phyloP scores from a whole-genome alignment of 2,329 filamentous ascomycete species.

The Alternaria arborescens region DNA sequence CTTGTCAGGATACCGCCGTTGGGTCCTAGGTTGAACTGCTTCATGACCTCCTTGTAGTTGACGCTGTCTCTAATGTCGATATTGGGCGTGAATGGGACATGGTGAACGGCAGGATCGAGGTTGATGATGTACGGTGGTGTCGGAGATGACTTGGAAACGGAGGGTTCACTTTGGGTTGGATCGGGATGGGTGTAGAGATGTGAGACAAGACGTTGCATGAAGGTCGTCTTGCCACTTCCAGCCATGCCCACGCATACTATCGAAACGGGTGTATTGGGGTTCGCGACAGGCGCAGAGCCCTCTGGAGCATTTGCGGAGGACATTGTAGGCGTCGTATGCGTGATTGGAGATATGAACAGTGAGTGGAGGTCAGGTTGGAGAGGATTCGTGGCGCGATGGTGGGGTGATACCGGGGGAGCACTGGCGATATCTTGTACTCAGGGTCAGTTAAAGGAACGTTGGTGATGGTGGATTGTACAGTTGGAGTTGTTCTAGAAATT shows the following conservation, averaged over 20 bases:
- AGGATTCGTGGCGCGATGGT: background rate
- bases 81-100: slow-evolving; percentile 93
- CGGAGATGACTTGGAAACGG: slow-evolving; percentile 39
- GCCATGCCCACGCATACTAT: slow-evolving; percentile 98
- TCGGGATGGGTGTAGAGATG: slow-evolving; percentile 83
- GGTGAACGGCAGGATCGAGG: slow-evolving; percentile 92
- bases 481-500: slow-evolving; percentile 35
- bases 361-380: background rate
- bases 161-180: slow-evolving; percentile 38
- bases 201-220: slow-evolving; percentile 98
- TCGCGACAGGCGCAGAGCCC: slow-evolving; percentile 21
- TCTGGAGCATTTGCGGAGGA: slow-evolving; percentile 44
- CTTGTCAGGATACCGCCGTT: slow-evolving; percentile 97
- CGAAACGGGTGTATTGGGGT: slow-evolving; percentile 65
- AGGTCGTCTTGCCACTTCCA: slow-evolving; percentile 98
- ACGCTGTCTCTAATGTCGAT: slow-evolving; percentile 99
- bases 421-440: background rate
- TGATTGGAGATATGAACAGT: background rate
- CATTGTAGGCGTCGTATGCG: slow-evolving; percentile 49
- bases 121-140: slow-evolving; percentile 93
- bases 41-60: slow-evolving; percentile 99
- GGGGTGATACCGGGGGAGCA: background rate
- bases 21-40: slow-evolving; percentile 95
- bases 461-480: background rate
- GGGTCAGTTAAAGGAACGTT: slow-evolving; percentile 14